Evolutionary conservation across 164 flowering plant genomes (phyloP).

Genomic region (Stephania yunnanensis): DNA sequence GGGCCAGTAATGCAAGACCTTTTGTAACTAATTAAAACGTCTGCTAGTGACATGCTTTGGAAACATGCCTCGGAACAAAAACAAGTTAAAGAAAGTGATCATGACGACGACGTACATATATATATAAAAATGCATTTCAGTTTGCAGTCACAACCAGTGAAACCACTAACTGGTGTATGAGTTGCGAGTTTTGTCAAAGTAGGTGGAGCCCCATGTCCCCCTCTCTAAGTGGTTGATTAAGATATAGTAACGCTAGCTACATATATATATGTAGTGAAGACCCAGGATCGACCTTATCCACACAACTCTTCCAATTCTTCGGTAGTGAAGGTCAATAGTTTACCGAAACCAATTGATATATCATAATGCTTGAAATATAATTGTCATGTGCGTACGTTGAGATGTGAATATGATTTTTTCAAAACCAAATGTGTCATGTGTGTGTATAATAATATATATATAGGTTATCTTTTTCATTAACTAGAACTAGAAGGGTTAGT

Average conservation of each 20-base stretch:
- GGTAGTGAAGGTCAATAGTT: neutral
- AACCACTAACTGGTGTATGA: neutral
- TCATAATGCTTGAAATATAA: neutral
- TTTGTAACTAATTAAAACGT: neutral
- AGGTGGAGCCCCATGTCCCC: neutral
- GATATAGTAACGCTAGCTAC: neutral
- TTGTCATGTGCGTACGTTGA: neutral
- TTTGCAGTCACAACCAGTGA: neutral
- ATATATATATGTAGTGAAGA: neutral
- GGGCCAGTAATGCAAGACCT: neutral
- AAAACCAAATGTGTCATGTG: neutral
- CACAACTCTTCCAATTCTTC: constrained; percentile 1
- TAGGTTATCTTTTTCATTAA: neutral
- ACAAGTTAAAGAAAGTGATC: neutral
- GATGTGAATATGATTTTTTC: neutral
- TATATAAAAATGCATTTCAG: neutral
- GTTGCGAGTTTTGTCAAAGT: neutral
- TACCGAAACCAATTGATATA: neutral
- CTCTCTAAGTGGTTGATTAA: neutral
- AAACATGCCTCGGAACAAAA: neutral
- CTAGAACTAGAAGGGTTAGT: too few relatives aligned
- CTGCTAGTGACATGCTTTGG: neutral
- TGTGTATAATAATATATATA: too few relatives aligned
- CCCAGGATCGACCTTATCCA: neutral
- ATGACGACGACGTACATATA: neutral